Evolutionary conservation across 176 grass and related monocot genomes (phyloP), one percentile per base, ranked within the genome.

Genomic region (Oryza rufipogon): DNA sequence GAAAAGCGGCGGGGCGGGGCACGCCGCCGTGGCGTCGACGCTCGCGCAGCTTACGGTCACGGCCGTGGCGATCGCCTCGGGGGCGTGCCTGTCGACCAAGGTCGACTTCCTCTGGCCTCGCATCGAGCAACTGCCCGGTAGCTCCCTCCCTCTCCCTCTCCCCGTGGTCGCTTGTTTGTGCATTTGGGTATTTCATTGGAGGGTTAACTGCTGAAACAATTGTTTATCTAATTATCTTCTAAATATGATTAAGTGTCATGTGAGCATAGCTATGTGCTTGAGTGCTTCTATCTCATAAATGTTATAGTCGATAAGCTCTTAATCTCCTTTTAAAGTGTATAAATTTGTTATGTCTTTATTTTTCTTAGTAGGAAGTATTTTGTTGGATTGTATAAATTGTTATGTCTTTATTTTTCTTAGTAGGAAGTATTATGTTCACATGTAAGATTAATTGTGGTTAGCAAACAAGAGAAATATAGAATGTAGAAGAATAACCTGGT

Each of bases 101-200:
- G 96, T 98, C 26, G 96, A 95, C 75, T 98, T 98, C 82, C 91
- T 98, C 60, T 95, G 89, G 96, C 96, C 91, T 86, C 93, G 90
- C 76, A 86, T 91, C 79, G 91, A 95, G 78, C 79, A 94, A 72
- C 88, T 87, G 75, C 96, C 96, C 4, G 96, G 96, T 98, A 72
- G 13, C 58, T 14, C 56, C 9, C 1, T 13, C 20, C 3, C 66
- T 38, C 32, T 36, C 47, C 25, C 33, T 25, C 16, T 56, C 41
- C 44, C 20, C n/a, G 58, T 58, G 54, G 6, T 0, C 54, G 17
- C 19, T 63, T n/a, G 58, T 23, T 23, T 63, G 44, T 15, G 6
- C 71, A 14, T 45, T 26, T 48, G 41, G 64, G 63, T 33, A 11
- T 73, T 22, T 68, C 61, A 41, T 32, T 67, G 39, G 67, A 46